phyloP scores from a whole-genome alignment of 2,329 filamentous ascomycete species.

The Trichothecium sympodiale region DNA sequence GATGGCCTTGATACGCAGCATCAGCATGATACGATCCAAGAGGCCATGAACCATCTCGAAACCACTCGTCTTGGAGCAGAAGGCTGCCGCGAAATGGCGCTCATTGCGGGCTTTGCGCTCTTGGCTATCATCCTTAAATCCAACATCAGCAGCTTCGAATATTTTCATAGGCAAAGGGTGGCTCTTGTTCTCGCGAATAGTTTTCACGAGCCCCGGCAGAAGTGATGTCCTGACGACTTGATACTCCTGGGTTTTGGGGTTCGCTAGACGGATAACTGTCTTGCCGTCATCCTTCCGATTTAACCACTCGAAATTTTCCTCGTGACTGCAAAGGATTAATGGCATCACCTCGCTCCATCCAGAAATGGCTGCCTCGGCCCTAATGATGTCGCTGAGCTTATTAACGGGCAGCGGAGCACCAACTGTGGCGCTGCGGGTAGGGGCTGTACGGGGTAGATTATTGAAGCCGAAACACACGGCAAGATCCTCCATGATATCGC shows the following conservation, averaged over 20 bases:
- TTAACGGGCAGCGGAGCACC: constrained; percentile 84
- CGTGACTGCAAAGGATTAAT: constrained; percentile 90
- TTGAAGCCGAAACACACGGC: constrained; percentile 98
- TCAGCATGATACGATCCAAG: constrained; percentile 81
- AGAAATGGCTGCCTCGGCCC: constrained; percentile 80
- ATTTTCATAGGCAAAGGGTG: constrained; percentile 84
- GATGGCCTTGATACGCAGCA: constrained; percentile 78
- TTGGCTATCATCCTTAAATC: constrained; percentile 70
- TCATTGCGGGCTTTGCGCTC: constrained; percentile 90
- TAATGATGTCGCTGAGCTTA: constrained; percentile 87
- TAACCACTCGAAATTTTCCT: constrained; percentile 95
- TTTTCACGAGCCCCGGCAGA: constrained; percentile 82
- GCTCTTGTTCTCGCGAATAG: constrained; percentile 84
- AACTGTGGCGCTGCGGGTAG: constrained; percentile 75
- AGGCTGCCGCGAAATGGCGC: constrained; percentile 90
- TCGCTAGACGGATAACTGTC: constrained; percentile 74
- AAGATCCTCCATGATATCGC: constrained; percentile 97
- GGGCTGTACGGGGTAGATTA: constrained; percentile 77
- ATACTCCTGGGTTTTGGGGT: constrained; percentile 88
- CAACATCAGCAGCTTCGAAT: constrained; percentile 84
- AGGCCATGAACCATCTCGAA: constrained; percentile 95
- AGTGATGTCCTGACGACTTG: constrained; percentile 84
- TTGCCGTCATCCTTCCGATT: constrained; percentile 81
- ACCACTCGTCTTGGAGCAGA: constrained; percentile 86
- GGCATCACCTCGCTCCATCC: constrained; percentile 97